Conservation (phyloP, 805 yeast genomes). For the Schwanniomyces yamadae region DNA sequence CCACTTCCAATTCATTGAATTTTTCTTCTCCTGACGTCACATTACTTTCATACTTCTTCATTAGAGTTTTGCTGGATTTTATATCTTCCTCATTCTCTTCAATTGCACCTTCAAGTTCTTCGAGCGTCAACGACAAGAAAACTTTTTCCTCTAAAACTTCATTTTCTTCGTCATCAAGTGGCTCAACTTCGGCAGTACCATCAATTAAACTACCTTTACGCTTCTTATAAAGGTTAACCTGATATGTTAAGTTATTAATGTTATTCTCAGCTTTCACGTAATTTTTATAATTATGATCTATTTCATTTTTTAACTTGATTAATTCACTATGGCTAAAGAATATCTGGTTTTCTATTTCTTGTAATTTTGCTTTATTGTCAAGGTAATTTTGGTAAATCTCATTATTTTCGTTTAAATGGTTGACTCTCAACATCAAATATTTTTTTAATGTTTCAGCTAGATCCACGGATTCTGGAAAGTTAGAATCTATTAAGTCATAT, state of each 20-base stretch:
- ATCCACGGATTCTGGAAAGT: slow-evolving; percentile 76
- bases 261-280: slow-evolving; percentile 5
- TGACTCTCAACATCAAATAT: slow-evolving; percentile 51
- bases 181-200: slow-evolving; percentile 4
- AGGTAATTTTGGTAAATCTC: slow-evolving; percentile 20
- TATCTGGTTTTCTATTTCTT: slow-evolving; percentile 14
- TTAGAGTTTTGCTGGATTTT: slow-evolving; percentile 1
- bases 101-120: slow-evolving; percentile 6
- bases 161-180: slow-evolving; percentile 8
- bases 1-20: slow-evolving; percentile 12
- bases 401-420: slow-evolving; percentile 21
- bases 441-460: slow-evolving; percentile 58
- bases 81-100: slow-evolving; percentile 13
- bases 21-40: slow-evolving; percentile 18
- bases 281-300: slow-evolving; percentile 11
- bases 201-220: slow-evolving; percentile 5
- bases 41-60: slow-evolving; percentile 12
- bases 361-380: slow-evolving; percentile 13
- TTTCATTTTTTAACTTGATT: slow-evolving; percentile 18
- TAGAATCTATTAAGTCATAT: slow-evolving; percentile 57
- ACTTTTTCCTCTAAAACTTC: slow-evolving; percentile 10
- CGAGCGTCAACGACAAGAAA: slow-evolving; percentile 3
- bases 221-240: slow-evolving; percentile 6
- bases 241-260: slow-evolving; percentile 8
- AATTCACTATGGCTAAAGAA: slow-evolving; percentile 17